These are phyloP conservation scores for Ogataea philodendri DNA, from an alignment of 805 yeast genomes.

Conservation along the genomic window DNA sequence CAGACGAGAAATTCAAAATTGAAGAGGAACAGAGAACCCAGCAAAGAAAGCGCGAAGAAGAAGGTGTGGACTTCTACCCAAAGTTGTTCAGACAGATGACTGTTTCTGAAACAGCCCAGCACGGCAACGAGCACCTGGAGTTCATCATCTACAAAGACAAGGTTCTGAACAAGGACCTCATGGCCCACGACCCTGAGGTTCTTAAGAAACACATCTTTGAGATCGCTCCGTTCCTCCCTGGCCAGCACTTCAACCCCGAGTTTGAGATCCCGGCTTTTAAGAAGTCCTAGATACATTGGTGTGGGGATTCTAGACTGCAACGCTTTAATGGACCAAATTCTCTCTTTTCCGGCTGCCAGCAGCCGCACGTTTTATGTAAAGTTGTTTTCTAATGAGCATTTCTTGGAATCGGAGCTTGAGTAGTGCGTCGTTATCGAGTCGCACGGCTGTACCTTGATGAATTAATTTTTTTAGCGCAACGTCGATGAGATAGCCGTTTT, in stretches of 20 bases:
- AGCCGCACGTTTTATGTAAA: conserved; percentile 8
- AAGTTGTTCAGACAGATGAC: conserved; percentile 59
- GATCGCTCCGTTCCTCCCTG: conserved; percentile 79
- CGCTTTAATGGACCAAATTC: conserved; percentile 9
- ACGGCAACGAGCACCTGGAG: conserved; percentile 51
- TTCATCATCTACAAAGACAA: conserved; percentile 58
- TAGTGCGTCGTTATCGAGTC: conserved; percentile 15
- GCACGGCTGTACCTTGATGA: neutral
- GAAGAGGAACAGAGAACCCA: conserved; percentile 81
- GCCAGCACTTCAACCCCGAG: conserved; percentile 63
- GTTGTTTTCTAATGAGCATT: conserved; percentile 14
- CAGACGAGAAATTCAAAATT: conserved; percentile 81
- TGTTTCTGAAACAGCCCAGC: conserved; percentile 30
- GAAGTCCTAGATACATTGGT: conserved; percentile 36
- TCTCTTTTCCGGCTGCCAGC: conserved; percentile 1
- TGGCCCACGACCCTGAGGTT: conserved; percentile 42
- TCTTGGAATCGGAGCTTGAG: conserved; percentile 16
- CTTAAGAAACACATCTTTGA: conserved; percentile 57
- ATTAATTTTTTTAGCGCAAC: neutral
- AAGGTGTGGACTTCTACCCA: conserved; percentile 79
- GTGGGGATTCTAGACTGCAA: conserved; percentile 2
- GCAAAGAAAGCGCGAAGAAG: conserved; percentile 72
- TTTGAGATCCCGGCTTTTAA: conserved; percentile 68
- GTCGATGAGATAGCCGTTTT: conserved; percentile 7
- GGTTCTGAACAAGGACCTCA: conserved; percentile 43